Conservation (phyloP, 306 rosid species). For the Malus sylvestris region DNA sequence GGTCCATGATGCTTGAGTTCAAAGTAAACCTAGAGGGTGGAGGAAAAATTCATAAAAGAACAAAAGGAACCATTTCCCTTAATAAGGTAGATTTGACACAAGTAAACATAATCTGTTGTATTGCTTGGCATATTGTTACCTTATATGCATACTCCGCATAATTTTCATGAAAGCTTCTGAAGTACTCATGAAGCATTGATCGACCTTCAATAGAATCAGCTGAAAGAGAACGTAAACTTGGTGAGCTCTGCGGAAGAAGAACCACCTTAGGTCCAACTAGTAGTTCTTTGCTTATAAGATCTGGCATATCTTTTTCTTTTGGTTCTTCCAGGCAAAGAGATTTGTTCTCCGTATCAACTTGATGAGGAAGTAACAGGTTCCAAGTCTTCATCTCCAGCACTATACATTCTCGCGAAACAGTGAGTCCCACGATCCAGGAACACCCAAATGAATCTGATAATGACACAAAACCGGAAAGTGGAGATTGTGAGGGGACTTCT, state of each 20-base stretch:
- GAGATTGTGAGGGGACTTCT: conserved; percentile 44
- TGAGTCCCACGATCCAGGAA: conserved; percentile 85
- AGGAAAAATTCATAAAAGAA: neutral
- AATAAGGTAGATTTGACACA: neutral
- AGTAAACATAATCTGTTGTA: neutral
- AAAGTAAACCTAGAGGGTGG: conserved; percentile 28
- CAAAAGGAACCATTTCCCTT: neutral
- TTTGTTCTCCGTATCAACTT: conserved; percentile 46
- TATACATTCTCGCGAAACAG: conserved; percentile 65
- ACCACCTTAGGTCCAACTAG: conserved; percentile 79
- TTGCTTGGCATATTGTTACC: conserved; percentile 38
- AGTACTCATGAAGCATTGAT: conserved; percentile 79
- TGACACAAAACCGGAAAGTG: conserved; percentile 73
- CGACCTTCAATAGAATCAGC: conserved; percentile 96
- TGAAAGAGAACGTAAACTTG: conserved; percentile 66
- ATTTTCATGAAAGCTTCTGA: conserved; percentile 88
- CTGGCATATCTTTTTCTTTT: conserved; percentile 42
- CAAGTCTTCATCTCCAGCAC: conserved; percentile 84
- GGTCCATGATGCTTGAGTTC: conserved; percentile 89
- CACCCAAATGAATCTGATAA: conserved; percentile 93
- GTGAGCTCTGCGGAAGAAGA: conserved; percentile 66
- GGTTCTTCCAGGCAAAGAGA: conserved; percentile 23
- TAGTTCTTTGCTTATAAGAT: conserved; percentile 81
- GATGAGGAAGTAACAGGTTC: conserved; percentile 62
- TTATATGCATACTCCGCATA: conserved; percentile 93